Evolutionary conservation across 2,329 filamentous ascomycete species (phyloP).

Genomic region (Nigrospora sphaerica): DNA sequence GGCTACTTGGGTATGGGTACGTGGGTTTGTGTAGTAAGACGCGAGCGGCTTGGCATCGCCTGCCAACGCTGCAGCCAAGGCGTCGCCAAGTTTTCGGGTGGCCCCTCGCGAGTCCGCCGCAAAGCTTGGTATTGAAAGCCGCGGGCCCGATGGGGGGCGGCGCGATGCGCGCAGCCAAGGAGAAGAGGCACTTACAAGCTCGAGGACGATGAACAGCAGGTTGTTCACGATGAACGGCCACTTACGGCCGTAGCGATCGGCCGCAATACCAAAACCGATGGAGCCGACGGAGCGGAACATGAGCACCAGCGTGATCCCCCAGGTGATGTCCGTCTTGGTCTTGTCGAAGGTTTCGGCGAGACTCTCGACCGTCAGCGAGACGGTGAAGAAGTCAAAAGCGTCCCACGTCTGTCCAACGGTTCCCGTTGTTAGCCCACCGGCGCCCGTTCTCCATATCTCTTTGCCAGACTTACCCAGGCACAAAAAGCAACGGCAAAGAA

Average conservation of each 20-base stretch:
- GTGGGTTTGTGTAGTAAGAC: too few species aligned
- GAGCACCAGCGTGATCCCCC: constrained; percentile 57
- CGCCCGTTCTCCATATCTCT: not conserved
- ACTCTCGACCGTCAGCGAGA: constrained; percentile 50
- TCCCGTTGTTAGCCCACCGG: too few species aligned
- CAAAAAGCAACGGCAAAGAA: constrained; percentile 48
- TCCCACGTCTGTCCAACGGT: constrained; percentile 44
- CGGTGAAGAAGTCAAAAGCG: constrained; percentile 61
- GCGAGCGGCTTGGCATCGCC: too few species aligned
- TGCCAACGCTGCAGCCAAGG: constrained; percentile 16
- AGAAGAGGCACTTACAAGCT: constrained; percentile 45
- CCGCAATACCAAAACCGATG: constrained; percentile 44
- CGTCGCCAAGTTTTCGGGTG: constrained; percentile 8
- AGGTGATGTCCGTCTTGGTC: constrained; percentile 51
- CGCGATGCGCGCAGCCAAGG: not conserved
- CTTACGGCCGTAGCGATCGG: constrained; percentile 51
- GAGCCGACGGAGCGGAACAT: constrained; percentile 54
- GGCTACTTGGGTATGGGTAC: too few species aligned
- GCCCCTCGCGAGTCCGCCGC: constrained; percentile 1
- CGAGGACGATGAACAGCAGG: constrained; percentile 62
- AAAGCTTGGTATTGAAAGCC: not conserved
- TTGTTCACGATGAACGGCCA: constrained; percentile 76
- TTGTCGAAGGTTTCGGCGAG: constrained; percentile 45
- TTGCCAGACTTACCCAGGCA: constrained; percentile 40
- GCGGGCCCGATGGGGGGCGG: not conserved